A percentile compares a stretch with the other conserved stretches of the same genome.
phyloP scores from a whole-genome alignment of 2,329 filamentous ascomycete species.

The Chrysoporthe austroafricana region DNA sequence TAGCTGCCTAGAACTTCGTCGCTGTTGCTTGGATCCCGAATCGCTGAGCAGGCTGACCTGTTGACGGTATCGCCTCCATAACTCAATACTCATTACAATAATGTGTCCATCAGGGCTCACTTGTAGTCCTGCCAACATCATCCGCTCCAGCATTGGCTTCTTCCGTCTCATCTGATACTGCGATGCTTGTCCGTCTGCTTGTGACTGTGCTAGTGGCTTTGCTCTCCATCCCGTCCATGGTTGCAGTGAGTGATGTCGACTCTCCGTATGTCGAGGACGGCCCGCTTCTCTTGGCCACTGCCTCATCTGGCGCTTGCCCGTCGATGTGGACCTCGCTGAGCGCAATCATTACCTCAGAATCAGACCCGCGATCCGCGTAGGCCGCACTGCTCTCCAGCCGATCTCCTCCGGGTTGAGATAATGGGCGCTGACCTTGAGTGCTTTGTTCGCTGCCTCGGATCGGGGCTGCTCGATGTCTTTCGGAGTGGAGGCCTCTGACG shows the following conservation, averaged over 20 bases:
- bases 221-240: neutral
- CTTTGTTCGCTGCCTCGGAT: neutral
- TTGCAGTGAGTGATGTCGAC: no score
- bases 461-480: neutral
- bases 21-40: neutral
- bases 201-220: neutral
- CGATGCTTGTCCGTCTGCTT: neutral
- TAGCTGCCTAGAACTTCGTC: neutral
- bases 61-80: neutral
- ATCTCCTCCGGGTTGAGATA: neutral
- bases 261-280: no score
- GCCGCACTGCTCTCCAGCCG: neutral
- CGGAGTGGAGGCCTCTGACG: neutral
- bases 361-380: neutral
- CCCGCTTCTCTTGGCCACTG: no score
- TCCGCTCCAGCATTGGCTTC: neutral
- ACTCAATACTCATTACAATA: neutral
- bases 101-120: neutral
- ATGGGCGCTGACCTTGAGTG: neutral
- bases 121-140: neutral
- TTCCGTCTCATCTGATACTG: neutral
- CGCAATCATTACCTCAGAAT: no score
- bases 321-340: no score
- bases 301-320: no score
- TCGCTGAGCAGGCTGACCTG: neutral